phyloP scores from a whole-genome alignment of 495 filamentous ascomycete species.

The Chaetomium tenue region DNA sequence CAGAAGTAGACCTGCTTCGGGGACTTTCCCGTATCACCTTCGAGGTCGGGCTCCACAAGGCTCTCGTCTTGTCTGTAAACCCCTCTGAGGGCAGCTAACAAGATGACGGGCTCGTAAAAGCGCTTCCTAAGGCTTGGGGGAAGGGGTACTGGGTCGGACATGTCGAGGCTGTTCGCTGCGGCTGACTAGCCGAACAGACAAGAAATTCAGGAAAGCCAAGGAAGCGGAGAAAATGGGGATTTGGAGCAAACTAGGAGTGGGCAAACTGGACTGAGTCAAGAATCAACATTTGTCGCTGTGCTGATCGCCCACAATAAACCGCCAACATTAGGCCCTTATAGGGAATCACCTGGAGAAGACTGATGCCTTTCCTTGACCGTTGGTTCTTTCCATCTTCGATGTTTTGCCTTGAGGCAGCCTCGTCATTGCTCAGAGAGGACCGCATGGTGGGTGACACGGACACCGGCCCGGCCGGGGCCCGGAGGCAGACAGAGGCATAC shows the following conservation, averaged over 20 bases:
- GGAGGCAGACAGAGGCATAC: not conserved
- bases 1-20: constrained; percentile 19
- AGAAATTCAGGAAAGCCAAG: not conserved
- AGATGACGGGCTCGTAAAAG: constrained; percentile 29
- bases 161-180: not conserved
- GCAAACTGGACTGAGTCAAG: too few relatives aligned
- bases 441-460: constrained; percentile 4
- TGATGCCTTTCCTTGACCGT: not conserved
- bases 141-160: constrained; percentile 1
- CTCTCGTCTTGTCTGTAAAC: constrained; percentile 2
- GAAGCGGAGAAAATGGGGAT: not conserved
- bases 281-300: not conserved
- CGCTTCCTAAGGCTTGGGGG: constrained; percentile 17
- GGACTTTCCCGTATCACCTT: constrained; percentile 8
- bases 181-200: not conserved
- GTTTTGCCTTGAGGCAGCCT: not conserved
- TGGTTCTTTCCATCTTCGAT: not conserved
- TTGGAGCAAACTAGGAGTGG: too few relatives aligned
- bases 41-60: constrained; percentile 20
- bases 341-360: not conserved
- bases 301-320: not conserved
- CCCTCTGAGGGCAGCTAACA: constrained; percentile 19
- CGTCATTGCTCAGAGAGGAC: not conserved
- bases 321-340: not conserved
- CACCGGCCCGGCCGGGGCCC: not conserved